Evolutionary conservation across 2,329 filamentous ascomycete species (phyloP).

Genomic region (Dothistroma septosporum): DNA sequence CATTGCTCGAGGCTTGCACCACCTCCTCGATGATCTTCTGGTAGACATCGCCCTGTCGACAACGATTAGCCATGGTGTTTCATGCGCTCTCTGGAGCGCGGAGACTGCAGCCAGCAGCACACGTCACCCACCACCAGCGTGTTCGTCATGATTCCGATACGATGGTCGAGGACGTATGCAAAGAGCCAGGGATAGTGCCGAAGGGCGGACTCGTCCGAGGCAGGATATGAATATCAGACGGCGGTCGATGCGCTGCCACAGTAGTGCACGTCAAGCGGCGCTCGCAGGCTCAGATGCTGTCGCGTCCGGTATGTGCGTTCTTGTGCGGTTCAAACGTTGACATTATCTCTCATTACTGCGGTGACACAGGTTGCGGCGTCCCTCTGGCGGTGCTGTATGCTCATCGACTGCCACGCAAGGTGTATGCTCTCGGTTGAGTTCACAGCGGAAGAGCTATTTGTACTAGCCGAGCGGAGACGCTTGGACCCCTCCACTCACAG

Average conservation of each 20-base stretch:
- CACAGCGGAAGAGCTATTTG: background rate
- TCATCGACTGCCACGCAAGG: conserved; percentile 4
- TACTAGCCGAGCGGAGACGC: background rate
- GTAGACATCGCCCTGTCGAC: conserved; percentile 68
- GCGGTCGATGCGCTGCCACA: background rate
- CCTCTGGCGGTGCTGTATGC: conserved; percentile 3
- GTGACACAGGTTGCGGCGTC: conserved; percentile 4
- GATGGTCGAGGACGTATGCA: background rate
- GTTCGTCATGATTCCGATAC: conserved; percentile 26
- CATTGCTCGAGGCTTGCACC: conserved; percentile 65
- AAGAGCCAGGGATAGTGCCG: background rate
- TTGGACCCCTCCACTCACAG: background rate
- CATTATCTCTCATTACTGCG: conserved; percentile 6
- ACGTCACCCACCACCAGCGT: conserved; percentile 26
- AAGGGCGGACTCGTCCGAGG: background rate
- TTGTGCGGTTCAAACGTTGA: conserved; percentile 3
- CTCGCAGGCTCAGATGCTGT: conserved; percentile 1
- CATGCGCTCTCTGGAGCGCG: background rate
- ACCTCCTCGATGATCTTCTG: conserved; percentile 81
- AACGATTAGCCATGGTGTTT: conserved; percentile 18
- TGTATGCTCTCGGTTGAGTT: background rate
- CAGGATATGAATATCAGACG: background rate
- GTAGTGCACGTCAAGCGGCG: conserved; percentile 5
- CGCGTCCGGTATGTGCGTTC: conserved; percentile 7
- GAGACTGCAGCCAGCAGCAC: background rate